These are phyloP conservation scores for Talaromyces wortmannii DNA, from an alignment of 495 filamentous ascomycete species.

Conservation along the genomic window DNA sequence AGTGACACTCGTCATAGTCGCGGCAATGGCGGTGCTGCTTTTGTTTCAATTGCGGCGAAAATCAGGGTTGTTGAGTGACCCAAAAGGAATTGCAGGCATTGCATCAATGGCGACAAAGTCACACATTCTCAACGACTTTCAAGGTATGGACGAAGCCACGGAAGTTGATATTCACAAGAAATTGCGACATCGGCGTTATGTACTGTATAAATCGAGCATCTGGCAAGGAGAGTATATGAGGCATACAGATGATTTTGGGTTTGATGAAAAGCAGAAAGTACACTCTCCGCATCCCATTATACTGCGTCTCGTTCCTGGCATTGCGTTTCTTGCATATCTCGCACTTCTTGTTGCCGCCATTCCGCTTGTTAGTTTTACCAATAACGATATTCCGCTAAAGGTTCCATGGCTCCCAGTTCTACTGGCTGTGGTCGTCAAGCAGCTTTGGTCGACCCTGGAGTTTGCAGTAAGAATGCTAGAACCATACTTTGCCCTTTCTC, in stretches of 20 bases:
- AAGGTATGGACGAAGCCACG: conserved; percentile 58
- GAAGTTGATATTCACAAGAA: conserved; percentile 59
- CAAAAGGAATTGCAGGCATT: conserved; percentile 66
- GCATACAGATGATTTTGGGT: conserved; percentile 16
- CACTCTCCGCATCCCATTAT: conserved; percentile 62
- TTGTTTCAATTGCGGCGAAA: conserved; percentile 53
- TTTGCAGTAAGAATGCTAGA: conserved; percentile 67
- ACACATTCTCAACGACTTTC: conserved; percentile 70
- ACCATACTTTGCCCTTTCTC: conserved; percentile 63
- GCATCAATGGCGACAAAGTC: conserved; percentile 65
- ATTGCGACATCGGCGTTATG: conserved; percentile 57
- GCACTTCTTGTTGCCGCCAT: conserved; percentile 43
- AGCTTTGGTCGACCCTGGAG: conserved; percentile 63
- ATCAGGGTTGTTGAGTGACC: conserved; percentile 60
- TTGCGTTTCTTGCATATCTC: conserved; percentile 52
- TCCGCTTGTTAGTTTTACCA: conserved; percentile 52
- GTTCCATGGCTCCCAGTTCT: conserved; percentile 58
- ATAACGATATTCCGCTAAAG: conserved; percentile 47
- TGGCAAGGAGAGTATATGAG: conserved; percentile 45
- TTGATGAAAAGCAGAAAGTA: conserved; percentile 24
- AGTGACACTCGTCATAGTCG: conserved; percentile 39
- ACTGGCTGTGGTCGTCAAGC: conserved; percentile 57
- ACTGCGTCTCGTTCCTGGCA: conserved; percentile 49
- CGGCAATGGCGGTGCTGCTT: conserved; percentile 42
- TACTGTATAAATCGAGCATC: conserved; percentile 61